Conservation (phyloP, 768 basidiomycete genomes). For the Amanita polypyramis region DNA sequence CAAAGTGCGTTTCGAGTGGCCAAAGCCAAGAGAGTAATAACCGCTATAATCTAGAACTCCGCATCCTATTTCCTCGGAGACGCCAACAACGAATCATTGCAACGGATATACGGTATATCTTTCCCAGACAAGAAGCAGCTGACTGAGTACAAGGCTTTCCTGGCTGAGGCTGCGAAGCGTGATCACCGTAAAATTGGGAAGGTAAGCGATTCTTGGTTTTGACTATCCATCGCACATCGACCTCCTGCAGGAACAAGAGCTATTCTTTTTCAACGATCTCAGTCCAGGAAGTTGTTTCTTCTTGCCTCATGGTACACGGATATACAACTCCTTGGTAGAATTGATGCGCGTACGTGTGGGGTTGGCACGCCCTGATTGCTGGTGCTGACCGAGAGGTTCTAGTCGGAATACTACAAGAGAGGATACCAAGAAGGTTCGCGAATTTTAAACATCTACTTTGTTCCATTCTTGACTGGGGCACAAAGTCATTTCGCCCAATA, state of each 20-base stretch:
- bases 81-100: constrained; percentile 84
- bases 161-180: constrained; percentile 95
- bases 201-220: constrained; percentile 21
- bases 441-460: neutral
- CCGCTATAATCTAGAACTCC: constrained; percentile 55
- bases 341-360: constrained; percentile 67
- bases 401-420: constrained; percentile 91
- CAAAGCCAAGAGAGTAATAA: neutral
- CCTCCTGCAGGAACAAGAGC: constrained; percentile 62
- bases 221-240: constrained; percentile 17
- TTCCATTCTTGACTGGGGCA: neutral
- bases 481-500: constrained; percentile 92
- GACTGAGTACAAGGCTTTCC: constrained; percentile 88
- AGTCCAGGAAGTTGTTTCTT: constrained; percentile 96
- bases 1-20: constrained; percentile 43
- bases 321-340: constrained; percentile 90
- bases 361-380: neutral
- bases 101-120: constrained; percentile 95
- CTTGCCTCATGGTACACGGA: constrained; percentile 92
- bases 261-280: constrained; percentile 97
- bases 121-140: constrained; percentile 98
- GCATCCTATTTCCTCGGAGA: constrained; percentile 98
- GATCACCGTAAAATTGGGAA: constrained; percentile 96
- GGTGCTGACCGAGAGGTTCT: constrained; percentile 3
- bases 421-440: constrained; percentile 86